phyloP scores from a whole-genome alignment of 805 yeast species.

The Naumovozyma dairenensis region DNA sequence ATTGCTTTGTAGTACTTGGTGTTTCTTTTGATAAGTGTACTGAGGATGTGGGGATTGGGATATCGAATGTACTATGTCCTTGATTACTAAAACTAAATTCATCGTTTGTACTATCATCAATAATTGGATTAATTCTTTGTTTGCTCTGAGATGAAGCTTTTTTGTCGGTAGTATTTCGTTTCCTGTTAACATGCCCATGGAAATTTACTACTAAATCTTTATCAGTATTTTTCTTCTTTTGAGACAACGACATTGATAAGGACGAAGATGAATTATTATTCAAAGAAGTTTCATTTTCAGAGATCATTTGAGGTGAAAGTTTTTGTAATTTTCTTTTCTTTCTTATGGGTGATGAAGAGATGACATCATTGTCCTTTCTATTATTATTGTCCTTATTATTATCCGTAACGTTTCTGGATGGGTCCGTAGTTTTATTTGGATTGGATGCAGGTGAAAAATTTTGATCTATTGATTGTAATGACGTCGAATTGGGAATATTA shows the following conservation, averaged over 20 bases:
- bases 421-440: too few relatives aligned
- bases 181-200: constrained; percentile 16
- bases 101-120: constrained; percentile 25
- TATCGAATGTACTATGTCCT: constrained; percentile 23
- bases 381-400: too few relatives aligned
- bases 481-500: too few relatives aligned
- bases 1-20: too few relatives aligned
- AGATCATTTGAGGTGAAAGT: constrained; percentile 4
- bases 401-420: too few relatives aligned
- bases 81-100: constrained; percentile 25
- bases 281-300: constrained; percentile 1
- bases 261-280: background rate
- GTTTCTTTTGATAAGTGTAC: background rate
- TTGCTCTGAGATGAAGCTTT: too few relatives aligned
- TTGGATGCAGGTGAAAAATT: too few relatives aligned
- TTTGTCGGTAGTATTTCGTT: too few relatives aligned
- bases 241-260: too few relatives aligned
- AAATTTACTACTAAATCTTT: constrained; percentile 16
- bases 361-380: too few relatives aligned
- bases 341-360: constrained; percentile 5
- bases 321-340: constrained; percentile 11
- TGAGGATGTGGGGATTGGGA: constrained; percentile 9
- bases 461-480: too few relatives aligned
- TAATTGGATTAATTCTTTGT: constrained; percentile 19
- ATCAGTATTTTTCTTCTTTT: too few relatives aligned